phyloP scores from a whole-genome alignment of 352 stramenopile genomes.

The Pythium periplocum region DNA sequence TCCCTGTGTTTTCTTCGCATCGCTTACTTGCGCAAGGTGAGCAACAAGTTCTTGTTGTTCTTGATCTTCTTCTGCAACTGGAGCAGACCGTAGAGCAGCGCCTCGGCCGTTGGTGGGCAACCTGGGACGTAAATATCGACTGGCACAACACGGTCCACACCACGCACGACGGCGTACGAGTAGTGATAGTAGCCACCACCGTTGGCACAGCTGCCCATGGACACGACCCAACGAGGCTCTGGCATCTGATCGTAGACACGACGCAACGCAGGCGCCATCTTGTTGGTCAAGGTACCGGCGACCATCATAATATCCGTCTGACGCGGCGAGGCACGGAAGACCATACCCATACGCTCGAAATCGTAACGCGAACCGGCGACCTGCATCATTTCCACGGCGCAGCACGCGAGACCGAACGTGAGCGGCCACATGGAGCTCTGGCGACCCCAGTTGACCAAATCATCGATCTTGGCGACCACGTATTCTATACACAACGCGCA shows the following conservation, averaged over 20 bases:
- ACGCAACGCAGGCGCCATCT: constrained; percentile 98
- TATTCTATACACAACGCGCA: constrained; percentile 78
- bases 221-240: constrained; percentile 97
- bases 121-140: constrained; percentile 99
- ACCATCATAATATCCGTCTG: constrained; percentile 99
- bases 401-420: constrained; percentile 99
- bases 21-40: constrained; percentile 95
- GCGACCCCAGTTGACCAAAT: constrained; percentile 99
- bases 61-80: constrained; percentile 99
- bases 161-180: constrained; percentile 97
- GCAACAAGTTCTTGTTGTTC: constrained; percentile 94
- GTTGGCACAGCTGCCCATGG: constrained; percentile 98
- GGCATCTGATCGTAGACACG: constrained; percentile 99
- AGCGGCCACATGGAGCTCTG: constrained; percentile 98
- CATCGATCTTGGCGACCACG: constrained; percentile 95
- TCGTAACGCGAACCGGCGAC: constrained; percentile 89
- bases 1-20: not conserved
- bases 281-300: constrained; percentile 98
- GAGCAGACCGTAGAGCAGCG: constrained; percentile 96
- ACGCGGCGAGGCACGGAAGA: constrained; percentile 94
- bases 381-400: constrained; percentile 99
- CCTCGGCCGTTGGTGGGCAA: constrained; percentile 98
- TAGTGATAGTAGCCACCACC: constrained; percentile 93
- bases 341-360: constrained; percentile 98
- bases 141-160: constrained; percentile 96